These are phyloP conservation scores for Metroxylon sagu DNA, from an alignment of 176 grass and related monocot genomes.

Conservation along the genomic window DNA sequence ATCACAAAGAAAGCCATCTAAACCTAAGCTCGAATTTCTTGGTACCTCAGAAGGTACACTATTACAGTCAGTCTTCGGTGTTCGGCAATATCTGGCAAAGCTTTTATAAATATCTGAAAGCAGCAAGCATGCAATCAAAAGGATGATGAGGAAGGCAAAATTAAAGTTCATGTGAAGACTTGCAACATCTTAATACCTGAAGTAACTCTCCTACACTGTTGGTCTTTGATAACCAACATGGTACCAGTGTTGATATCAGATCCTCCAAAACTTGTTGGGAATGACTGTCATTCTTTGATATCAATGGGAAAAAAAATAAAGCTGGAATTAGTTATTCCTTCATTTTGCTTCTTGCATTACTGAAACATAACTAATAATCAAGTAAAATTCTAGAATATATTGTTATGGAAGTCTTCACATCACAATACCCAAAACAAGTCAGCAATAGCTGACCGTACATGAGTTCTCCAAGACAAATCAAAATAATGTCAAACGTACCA, in stretches of 20 bases:
- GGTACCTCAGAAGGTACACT: slow-evolving; percentile 75
- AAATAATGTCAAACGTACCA: no score
- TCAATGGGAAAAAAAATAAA: background rate
- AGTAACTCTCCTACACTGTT: slow-evolving; percentile 74
- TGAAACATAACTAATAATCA: no score
- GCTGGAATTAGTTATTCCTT: background rate
- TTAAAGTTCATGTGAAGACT: background rate
- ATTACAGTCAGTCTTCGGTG: slow-evolving; percentile 60
- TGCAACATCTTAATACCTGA: slow-evolving; percentile 45
- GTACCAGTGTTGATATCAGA: slow-evolving; percentile 65
- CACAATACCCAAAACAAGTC: no score
- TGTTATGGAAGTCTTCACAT: no score
- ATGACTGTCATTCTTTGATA: slow-evolving; percentile 61
- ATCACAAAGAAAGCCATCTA: background rate
- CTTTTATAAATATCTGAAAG: slow-evolving; percentile 81
- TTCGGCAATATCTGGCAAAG: slow-evolving; percentile 60
- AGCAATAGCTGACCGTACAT: no score
- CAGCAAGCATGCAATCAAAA: background rate
- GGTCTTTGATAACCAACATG: slow-evolving; percentile 77
- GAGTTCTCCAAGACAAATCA: no score
- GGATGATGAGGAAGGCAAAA: slow-evolving; percentile 1
- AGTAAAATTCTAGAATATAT: no score
- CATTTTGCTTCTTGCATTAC: no score
- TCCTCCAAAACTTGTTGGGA: slow-evolving; percentile 76
- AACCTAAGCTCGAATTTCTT: slow-evolving; percentile 2